Conservation (phyloP, 495 filamentous ascomycete genomes). For the Penicillium canescens region DNA sequence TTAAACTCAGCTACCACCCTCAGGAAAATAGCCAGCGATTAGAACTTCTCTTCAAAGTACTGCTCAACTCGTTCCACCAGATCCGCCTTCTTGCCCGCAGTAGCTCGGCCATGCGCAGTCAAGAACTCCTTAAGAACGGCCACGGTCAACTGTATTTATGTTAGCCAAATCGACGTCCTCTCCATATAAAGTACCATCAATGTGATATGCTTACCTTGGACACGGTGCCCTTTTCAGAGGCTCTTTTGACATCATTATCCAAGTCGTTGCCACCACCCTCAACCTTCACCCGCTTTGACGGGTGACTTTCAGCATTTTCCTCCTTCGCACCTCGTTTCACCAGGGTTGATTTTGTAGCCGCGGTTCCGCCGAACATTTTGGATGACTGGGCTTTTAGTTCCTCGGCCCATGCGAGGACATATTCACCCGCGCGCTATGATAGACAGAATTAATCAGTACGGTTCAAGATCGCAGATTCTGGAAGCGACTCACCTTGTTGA, state of each 20-base stretch:
- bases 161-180: not conserved
- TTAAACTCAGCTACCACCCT: slow-evolving; percentile 5
- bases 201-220: slow-evolving; percentile 49
- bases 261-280: slow-evolving; percentile 41
- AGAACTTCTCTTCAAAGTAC: slow-evolving; percentile 63
- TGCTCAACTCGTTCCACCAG: slow-evolving; percentile 77
- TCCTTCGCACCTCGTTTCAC: slow-evolving; percentile 49
- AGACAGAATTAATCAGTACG: slow-evolving; percentile 4
- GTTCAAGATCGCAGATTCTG: not conserved
- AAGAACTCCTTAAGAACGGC: slow-evolving; percentile 69
- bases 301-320: slow-evolving; percentile 27
- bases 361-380: slow-evolving; percentile 40
- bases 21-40: not conserved
- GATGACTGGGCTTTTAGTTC: slow-evolving; percentile 56
- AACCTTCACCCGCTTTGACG: slow-evolving; percentile 52
- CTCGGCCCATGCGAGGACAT: slow-evolving; percentile 75
- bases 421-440: slow-evolving; percentile 64
- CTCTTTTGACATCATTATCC: slow-evolving; percentile 60
- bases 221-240: slow-evolving; percentile 59
- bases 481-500: slow-evolving; percentile 63
- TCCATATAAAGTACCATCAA: not conserved
- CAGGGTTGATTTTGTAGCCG: slow-evolving; percentile 34
- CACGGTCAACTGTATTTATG: slow-evolving; percentile 58
- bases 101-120: slow-evolving; percentile 56
- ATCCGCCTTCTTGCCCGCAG: slow-evolving; percentile 74